These are phyloP conservation scores for Umbelopsis sp. DNA, from an alignment of 371 early-diverging fungal species.

Conservation along the genomic window DNA sequence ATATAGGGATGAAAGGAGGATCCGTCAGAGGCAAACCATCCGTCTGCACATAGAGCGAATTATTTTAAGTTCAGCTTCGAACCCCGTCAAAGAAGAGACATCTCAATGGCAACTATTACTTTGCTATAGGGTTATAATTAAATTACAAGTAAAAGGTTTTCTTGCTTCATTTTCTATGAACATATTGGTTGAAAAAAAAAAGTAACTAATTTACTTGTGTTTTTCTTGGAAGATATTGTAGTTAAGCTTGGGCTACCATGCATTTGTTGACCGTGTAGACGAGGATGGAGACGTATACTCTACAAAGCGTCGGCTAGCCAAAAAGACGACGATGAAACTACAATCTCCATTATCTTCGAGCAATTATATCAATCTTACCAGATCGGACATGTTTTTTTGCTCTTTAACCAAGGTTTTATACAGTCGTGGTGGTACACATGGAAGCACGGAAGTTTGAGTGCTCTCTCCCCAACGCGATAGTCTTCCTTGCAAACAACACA, in stretches of 20 bases:
- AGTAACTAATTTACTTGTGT: too few species aligned
- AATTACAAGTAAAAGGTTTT: too few species aligned
- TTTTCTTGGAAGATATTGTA: too few species aligned
- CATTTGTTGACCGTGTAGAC: too few species aligned
- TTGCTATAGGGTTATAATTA: too few species aligned
- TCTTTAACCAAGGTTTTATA: not conserved
- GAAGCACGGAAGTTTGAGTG: not conserved
- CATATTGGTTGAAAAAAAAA: too few species aligned
- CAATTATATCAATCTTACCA: not conserved
- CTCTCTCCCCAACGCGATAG: not conserved
- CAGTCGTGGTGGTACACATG: conserved; percentile 5
- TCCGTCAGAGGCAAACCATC: not conserved
- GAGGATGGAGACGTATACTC: not conserved
- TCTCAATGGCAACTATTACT: not conserved
- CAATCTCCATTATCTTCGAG: not conserved
- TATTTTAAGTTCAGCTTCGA: not conserved
- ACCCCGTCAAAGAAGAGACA: not conserved
- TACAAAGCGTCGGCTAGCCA: not conserved
- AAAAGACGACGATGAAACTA: too few species aligned
- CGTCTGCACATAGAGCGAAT: not conserved
- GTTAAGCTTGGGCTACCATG: too few species aligned
- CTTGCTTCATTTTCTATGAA: too few species aligned
- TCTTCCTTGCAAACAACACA: conserved; percentile 8
- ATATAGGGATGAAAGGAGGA: conserved; percentile 6
- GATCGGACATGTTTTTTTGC: not conserved